Base-by-base conservation (phyloP, 257 asterid species). In the Phtheirospermum japonicum region DNA sequence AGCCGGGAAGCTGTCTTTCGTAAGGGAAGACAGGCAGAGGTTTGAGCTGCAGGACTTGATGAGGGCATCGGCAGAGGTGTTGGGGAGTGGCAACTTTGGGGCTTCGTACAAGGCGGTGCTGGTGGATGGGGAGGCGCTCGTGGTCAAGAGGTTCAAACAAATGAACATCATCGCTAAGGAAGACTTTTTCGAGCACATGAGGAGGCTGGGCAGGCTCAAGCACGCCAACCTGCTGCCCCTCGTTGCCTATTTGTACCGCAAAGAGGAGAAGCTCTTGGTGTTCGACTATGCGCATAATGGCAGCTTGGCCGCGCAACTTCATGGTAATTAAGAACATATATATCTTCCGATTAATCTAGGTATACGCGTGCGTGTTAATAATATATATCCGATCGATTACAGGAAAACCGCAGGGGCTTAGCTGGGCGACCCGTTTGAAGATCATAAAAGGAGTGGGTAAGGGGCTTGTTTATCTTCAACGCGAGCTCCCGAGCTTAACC, bases 161-260 rank as follows among this genome's bases (percentile, higher is more conserved):
- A 85, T 87, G 97, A 85, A 74, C 39, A 71, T 73, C 52, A 76
- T 90, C 0, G 85, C 68, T 2, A 80, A 52, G 65, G 95, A 87
- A 57, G 97, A 90, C 37, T 90, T 90, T 76, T 89, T 85, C 10
- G 95, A 90, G 64, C 95, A 90, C 75, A 90, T 90, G 97, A 87
- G 86, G 46, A 78, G 95, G 75, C 60, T 90, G 2, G 94, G 90
- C 11, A 67, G 86, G 48, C 82, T 90, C 17, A 60, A 68, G 10
- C 95, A 89, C 75, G 86, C 83, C 1, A 89, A 87, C 32, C 61
- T 89, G 61, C 63, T 89, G 26, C 92, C 97, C 2, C 75, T 89
- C 23, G 92, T 89, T 0, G 97, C 97, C 28, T 89, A 89, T 53
- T 77, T 85, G 69, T 89, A 89, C 12, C 80, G 97, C 31, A 89